Evolutionary conservation across 148 eudicot genomes (phyloP).

Genomic region (Selenicereus undatus): DNA sequence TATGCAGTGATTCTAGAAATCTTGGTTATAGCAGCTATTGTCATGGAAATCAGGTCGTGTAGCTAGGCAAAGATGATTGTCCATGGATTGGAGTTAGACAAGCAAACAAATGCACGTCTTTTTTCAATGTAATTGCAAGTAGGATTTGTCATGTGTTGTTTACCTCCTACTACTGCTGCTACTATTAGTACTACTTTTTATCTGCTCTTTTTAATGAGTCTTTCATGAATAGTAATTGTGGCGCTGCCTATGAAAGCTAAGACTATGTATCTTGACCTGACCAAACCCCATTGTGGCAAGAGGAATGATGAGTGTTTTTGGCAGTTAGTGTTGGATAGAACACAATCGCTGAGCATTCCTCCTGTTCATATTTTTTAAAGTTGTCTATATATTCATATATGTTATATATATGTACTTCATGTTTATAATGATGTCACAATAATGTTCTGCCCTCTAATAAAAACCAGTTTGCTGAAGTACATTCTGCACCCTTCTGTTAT

Average conservation of each 20-base stretch:
- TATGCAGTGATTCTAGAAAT: slow-evolving; percentile 43
- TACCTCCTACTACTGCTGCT: no score
- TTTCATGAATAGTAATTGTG: not conserved
- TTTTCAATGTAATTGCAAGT: not conserved
- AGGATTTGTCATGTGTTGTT: slow-evolving; percentile 15
- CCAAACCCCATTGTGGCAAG: not conserved
- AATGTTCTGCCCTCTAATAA: not conserved
- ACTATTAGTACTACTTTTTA: no score
- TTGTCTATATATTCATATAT: not conserved
- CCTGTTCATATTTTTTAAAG: not conserved
- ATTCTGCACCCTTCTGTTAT: not conserved
- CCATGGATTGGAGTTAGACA: slow-evolving; percentile 2
- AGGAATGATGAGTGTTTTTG: not conserved
- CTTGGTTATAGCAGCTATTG: slow-evolving; percentile 32
- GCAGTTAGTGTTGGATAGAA: not conserved
- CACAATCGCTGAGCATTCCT: not conserved
- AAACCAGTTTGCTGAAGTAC: not conserved
- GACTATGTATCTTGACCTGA: not conserved
- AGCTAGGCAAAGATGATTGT: slow-evolving; percentile 38
- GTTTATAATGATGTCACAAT: no score
- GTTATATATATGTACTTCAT: no score
- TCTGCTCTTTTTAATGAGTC: no score
- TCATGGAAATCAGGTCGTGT: slow-evolving; percentile 49
- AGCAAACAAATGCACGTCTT: not conserved
- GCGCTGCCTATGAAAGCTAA: not conserved